A percentile compares a stretch with the other conserved stretches of the same genome.
phyloP scores from a whole-genome alignment of 192 early-diverging fungal genomes.

The Diversispora epigaea region DNA sequence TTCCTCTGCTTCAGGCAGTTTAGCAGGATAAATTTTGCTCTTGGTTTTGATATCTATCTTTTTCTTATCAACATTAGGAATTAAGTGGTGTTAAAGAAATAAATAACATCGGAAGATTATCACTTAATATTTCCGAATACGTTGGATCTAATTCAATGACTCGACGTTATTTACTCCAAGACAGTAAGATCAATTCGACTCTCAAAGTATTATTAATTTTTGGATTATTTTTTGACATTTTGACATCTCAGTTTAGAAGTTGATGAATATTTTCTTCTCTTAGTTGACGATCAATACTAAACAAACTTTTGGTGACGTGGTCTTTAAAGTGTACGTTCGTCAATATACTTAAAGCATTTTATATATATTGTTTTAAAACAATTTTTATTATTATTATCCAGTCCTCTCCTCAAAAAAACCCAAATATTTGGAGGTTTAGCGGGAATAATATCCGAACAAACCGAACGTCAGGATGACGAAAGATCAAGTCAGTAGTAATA shows the following conservation, averaged over 20 bases:
- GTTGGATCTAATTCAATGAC: conserved; percentile 54
- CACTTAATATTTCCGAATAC: conserved; percentile 80
- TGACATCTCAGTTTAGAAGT: not conserved
- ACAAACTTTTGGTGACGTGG: conserved; percentile 34
- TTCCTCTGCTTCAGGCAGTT: not conserved
- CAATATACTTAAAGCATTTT: not conserved
- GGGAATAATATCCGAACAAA: conserved; percentile 29
- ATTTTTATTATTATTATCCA: conserved; percentile 19
- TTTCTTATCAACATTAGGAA: conserved; percentile 46
- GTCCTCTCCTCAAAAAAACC: conserved; percentile 40
- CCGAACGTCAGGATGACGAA: conserved; percentile 25
- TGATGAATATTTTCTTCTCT: not conserved
- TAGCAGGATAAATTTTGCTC: not conserved
- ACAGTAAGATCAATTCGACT: conserved; percentile 78
- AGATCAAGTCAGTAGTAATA: conserved; percentile 10
- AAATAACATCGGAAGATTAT: conserved; percentile 64
- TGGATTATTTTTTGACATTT: not conserved
- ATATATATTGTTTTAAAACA: not conserved
- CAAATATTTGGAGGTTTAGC: conserved; percentile 38
- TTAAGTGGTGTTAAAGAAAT: conserved; percentile 59
- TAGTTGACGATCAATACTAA: conserved; percentile 42
- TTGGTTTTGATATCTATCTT: conserved; percentile 38
- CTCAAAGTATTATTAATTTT: conserved; percentile 58
- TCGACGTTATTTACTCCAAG: conserved; percentile 61
- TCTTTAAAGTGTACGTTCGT: conserved; percentile 37